Percentiles rank a stretch among this genome's conserved stretches.
phyloP scores from a whole-genome alignment of 345 rosid genomes.

The Syzygium aqueum region DNA sequence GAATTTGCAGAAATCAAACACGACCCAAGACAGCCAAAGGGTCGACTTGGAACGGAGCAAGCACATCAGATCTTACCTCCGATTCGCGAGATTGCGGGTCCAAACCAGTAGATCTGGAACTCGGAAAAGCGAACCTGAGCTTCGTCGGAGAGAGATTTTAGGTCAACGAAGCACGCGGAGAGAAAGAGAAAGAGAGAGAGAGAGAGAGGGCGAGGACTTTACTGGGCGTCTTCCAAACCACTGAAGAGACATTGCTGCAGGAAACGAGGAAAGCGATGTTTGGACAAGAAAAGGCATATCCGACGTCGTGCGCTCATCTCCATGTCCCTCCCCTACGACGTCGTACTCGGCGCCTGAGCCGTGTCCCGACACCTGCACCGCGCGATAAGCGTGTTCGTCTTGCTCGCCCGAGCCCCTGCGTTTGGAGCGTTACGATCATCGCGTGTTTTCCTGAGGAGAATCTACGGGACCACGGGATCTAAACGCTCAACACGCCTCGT shows the following conservation, averaged over 20 bases:
- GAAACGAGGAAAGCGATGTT: neutral
- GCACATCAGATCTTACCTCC: neutral
- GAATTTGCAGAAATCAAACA: neutral
- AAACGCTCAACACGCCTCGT: neutral
- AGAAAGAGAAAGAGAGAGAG: neutral
- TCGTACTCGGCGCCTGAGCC: neutral
- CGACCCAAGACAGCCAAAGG: neutral
- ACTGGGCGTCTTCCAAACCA: neutral
- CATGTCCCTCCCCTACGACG: neutral
- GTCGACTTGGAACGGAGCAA: neutral
- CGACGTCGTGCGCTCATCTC: neutral
- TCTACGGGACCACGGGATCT: neutral
- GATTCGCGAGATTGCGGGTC: neutral
- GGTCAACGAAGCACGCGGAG: constrained; percentile 1
- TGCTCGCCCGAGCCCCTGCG: neutral
- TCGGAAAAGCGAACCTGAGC: neutral
- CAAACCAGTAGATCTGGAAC: neutral
- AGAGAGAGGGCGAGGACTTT: neutral
- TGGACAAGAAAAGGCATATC: neutral
- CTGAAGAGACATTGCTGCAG: neutral
- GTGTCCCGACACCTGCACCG: neutral
- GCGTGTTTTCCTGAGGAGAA: no score
- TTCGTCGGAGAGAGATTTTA: neutral
- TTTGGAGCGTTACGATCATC: neutral
- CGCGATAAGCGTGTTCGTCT: neutral